phyloP scores from a whole-genome alignment of 2,329 filamentous ascomycete species.

The Penicillium sp. region DNA sequence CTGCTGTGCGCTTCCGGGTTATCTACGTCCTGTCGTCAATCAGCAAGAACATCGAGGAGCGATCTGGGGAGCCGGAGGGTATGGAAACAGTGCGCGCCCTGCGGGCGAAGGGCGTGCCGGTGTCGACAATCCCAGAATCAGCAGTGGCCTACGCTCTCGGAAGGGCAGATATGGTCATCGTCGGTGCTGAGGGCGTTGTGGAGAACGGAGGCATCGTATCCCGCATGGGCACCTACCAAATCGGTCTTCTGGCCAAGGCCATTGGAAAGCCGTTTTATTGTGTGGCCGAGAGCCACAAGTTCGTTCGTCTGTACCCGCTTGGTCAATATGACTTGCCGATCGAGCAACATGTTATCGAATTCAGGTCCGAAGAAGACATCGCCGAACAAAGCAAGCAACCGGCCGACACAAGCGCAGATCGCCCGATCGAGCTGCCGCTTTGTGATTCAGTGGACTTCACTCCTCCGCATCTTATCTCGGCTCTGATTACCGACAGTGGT shows the following conservation, averaged over 20 bases:
- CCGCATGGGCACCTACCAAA: slow-evolving; percentile 82
- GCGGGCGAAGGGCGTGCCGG: slow-evolving; percentile 74
- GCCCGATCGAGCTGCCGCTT: slow-evolving; percentile 27
- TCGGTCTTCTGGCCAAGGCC: slow-evolving; percentile 77
- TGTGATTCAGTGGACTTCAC: slow-evolving; percentile 53
- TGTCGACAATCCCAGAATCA: slow-evolving; percentile 77
- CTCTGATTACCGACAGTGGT: slow-evolving; percentile 68
- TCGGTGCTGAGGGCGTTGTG: slow-evolving; percentile 80
- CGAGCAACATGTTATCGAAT: slow-evolving; percentile 76
- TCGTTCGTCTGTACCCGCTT: slow-evolving; percentile 83
- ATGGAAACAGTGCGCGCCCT: slow-evolving; percentile 72
- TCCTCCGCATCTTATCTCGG: slow-evolving; percentile 65
- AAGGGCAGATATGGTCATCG: slow-evolving; percentile 70
- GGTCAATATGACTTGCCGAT: slow-evolving; percentile 81
- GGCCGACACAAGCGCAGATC: slow-evolving; percentile 22
- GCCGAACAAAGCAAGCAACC: slow-evolving; percentile 52
- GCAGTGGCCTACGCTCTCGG: slow-evolving; percentile 79
- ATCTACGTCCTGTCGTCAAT: slow-evolving; percentile 69
- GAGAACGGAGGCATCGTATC: slow-evolving; percentile 94
- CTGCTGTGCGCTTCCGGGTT: slow-evolving; percentile 75
- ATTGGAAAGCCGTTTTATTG: slow-evolving; percentile 83
- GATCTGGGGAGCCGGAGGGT: slow-evolving; percentile 61
- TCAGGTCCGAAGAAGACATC: slow-evolving; percentile 62
- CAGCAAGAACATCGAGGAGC: slow-evolving; percentile 31
- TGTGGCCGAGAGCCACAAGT: slow-evolving; percentile 95